Percentiles rank a stretch among this genome's conserved stretches.
Evolutionary conservation across 306 rosid genomes (phyloP).

Genomic region (Medicago lupulina): DNA sequence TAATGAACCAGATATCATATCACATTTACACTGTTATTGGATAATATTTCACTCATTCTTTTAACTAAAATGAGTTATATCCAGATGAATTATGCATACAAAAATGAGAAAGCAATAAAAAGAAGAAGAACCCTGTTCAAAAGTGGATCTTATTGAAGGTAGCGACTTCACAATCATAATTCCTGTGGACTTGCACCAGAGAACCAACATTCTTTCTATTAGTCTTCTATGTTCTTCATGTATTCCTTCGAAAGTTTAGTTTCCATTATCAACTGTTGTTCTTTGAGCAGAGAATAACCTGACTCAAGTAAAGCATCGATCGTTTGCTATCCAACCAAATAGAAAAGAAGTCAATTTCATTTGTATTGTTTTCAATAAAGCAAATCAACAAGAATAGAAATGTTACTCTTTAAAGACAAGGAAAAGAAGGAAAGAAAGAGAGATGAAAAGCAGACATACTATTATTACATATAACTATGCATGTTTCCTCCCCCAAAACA

Average conservation of each 20-base stretch:
- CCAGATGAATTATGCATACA: background rate
- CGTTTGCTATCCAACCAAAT: conserved; percentile 76
- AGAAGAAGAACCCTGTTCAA: conserved; percentile 27
- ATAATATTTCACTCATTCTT: conserved; percentile 39
- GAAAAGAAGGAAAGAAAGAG: background rate
- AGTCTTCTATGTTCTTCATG: conserved; percentile 88
- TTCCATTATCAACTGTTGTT: conserved; percentile 88
- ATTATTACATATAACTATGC: background rate
- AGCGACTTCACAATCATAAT: conserved; percentile 29
- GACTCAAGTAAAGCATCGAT: conserved; percentile 85
- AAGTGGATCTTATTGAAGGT: background rate
- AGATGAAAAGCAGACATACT: background rate
- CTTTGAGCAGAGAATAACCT: conserved; percentile 76
- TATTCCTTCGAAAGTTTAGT: conserved; percentile 92
- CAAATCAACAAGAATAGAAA: conserved; percentile 2
- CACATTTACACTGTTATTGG: conserved; percentile 1
- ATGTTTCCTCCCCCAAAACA: conserved; percentile 18
- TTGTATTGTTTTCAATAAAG: conserved; percentile 33
- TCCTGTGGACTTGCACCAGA: conserved; percentile 2
- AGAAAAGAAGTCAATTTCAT: conserved; percentile 40
- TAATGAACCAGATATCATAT: conserved; percentile 1
- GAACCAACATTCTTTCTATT: conserved; percentile 36
- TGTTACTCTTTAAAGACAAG: background rate
- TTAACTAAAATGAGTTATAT: conserved; percentile 4
- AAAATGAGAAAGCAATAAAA: background rate